A percentile compares a stretch with the other conserved stretches of the same genome.
Conservation (phyloP, 345 rosid species). For the Moricandia moricandioides region DNA sequence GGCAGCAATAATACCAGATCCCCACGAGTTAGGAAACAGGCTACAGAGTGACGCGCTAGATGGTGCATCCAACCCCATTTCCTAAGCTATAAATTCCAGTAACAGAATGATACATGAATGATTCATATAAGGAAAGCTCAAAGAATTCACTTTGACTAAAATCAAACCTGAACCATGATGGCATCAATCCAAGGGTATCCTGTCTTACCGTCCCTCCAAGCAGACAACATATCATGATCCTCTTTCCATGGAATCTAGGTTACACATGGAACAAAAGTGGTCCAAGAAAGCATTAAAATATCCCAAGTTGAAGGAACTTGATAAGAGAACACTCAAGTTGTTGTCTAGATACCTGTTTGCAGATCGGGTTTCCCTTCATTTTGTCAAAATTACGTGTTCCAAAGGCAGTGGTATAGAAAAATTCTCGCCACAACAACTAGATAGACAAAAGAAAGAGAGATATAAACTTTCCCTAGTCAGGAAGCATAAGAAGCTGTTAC, state of each 20-base stretch:
- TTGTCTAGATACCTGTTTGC: conserved; percentile 69
- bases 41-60: conserved; percentile 87
- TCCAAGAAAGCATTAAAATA: not conserved
- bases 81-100: conserved; percentile 53
- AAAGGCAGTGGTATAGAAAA: conserved; percentile 83
- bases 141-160: not conserved
- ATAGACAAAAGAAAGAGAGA: not conserved
- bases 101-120: not conserved
- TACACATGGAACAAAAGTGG: not conserved
- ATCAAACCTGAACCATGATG: conserved; percentile 86
- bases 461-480: conserved; percentile 14
- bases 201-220: conserved; percentile 94
- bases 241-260: conserved; percentile 86
- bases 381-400: conserved; percentile 84
- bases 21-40: conserved; percentile 93
- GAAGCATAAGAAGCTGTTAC: not conserved
- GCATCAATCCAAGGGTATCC: conserved; percentile 99
- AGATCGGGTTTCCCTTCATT: conserved; percentile 78
- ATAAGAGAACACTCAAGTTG: not conserved
- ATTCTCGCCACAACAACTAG: conserved; percentile 90
- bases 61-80: conserved; percentile 99
- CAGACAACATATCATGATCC: conserved; percentile 60
- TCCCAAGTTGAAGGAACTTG: not conserved
- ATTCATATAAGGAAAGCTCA: not conserved
- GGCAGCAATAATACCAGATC: conserved; percentile 64